phyloP scores from a whole-genome alignment of 345 rosid species.

The Geranium rotundifolium region DNA sequence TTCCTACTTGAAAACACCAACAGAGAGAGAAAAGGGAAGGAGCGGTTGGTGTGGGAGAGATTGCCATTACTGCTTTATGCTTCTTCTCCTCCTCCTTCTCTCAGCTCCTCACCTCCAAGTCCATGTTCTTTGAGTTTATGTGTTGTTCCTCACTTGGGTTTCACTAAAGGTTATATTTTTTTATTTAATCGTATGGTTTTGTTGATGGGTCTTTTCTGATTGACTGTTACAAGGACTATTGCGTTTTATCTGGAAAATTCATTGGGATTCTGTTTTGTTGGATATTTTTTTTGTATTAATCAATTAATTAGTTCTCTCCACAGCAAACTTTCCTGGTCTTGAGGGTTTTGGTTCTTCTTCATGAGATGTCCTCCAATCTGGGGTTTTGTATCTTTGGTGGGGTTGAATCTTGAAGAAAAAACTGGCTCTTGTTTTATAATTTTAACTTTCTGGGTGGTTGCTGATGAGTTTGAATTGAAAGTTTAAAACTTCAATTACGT shows the following conservation, averaged over 20 bases:
- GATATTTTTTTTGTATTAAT: too few species aligned
- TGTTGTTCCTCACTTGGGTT: background rate
- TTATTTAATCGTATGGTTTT: background rate
- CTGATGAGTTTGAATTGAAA: constrained; percentile 8
- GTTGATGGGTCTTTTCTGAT: background rate
- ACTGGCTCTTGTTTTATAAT: background rate
- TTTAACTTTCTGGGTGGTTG: background rate
- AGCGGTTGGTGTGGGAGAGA: background rate
- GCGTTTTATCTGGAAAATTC: too few species aligned
- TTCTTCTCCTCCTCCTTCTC: too few species aligned
- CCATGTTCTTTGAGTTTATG: background rate
- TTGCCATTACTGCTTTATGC: too few species aligned
- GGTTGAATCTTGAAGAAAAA: background rate
- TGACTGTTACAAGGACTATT: background rate
- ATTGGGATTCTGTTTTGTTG: too few species aligned
- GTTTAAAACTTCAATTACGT: constrained; percentile 15
- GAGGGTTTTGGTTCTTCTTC: constrained; percentile 5
- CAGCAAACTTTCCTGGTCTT: background rate
- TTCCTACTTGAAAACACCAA: background rate
- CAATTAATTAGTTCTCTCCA: too few species aligned
- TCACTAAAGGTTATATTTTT: background rate
- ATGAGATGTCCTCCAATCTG: constrained; percentile 22
- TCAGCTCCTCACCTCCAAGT: background rate
- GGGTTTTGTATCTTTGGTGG: constrained; percentile 26
- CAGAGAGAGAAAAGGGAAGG: constrained; percentile 1